These are phyloP conservation scores for Pezicula rhizophila DNA, from an alignment of 2,329 filamentous ascomycete genomes.

Conservation along the genomic window DNA sequence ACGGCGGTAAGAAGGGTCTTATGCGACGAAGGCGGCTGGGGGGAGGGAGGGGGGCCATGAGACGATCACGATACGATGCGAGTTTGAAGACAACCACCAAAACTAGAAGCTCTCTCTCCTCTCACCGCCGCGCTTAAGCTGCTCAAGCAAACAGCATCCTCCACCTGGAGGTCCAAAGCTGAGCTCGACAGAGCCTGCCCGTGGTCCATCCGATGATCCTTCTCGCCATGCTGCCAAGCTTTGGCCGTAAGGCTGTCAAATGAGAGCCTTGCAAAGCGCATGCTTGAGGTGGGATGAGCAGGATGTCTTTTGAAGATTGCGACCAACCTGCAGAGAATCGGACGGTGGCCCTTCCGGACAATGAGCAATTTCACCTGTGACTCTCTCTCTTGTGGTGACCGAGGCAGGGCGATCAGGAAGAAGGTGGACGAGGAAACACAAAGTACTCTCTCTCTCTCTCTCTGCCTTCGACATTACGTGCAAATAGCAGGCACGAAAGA, in stretches of 20 bases:
- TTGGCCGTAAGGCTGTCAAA: not conserved
- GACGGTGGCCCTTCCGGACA: constrained; percentile 17
- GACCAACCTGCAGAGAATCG: constrained; percentile 4
- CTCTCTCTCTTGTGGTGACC: constrained; percentile 5
- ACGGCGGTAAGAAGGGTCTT: constrained; percentile 13
- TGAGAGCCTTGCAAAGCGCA: not conserved
- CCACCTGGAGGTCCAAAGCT: not conserved
- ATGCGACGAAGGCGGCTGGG: constrained; percentile 2
- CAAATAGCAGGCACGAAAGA: no score
- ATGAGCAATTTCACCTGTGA: constrained; percentile 13
- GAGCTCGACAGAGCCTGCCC: not conserved
- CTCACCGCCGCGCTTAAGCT: not conserved
- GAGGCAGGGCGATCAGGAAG: constrained; percentile 1
- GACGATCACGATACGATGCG: constrained; percentile 1
- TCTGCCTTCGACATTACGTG: no score
- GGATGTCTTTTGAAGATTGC: not conserved
- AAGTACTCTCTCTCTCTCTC: no score
- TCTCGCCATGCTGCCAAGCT: not conserved
- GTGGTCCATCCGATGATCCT: not conserved
- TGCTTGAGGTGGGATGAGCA: not conserved
- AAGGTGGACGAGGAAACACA: no score
- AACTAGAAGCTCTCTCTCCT: no score
- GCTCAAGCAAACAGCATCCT: not conserved
- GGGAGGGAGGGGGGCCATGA: not conserved
- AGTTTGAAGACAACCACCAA: not conserved